phyloP scores from a whole-genome alignment of 257 asterid species.

The Cruciata laevipes region DNA sequence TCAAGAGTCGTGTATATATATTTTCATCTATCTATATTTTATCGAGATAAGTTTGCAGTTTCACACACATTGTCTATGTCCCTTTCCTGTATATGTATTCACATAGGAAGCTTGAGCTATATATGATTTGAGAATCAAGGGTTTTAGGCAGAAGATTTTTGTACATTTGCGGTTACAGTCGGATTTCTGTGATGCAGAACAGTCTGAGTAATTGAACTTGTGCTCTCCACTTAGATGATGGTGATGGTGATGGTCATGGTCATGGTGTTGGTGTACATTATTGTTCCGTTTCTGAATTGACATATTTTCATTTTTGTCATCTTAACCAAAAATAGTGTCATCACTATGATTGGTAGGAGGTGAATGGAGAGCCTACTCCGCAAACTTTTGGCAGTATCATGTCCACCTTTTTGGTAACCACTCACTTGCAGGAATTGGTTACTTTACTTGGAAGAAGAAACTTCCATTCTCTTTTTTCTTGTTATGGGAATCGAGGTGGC shows the following conservation, averaged over 20 bases:
- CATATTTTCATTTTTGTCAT: constrained; percentile 1
- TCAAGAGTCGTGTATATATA: constrained; percentile 26
- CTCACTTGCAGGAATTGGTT: constrained; percentile 3
- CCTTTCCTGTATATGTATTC: constrained; percentile 13
- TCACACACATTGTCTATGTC: constrained; percentile 2
- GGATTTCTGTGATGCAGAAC: constrained; percentile 7
- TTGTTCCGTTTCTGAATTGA: background rate
- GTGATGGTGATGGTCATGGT: background rate
- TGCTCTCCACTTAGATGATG: background rate
- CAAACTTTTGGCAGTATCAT: background rate
- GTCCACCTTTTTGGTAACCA: constrained; percentile 7
- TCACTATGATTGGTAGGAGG: constrained; percentile 7
- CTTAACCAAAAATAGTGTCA: background rate
- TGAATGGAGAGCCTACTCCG: constrained; percentile 1
- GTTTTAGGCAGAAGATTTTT: constrained; percentile 9
- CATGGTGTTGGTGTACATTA: background rate
- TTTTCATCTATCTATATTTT: constrained; percentile 6
- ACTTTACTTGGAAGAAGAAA: background rate
- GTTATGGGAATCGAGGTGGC: background rate
- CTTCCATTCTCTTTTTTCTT: background rate
- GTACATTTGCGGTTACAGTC: constrained; percentile 8
- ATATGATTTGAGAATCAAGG: background rate
- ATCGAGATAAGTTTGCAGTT: constrained; percentile 37
- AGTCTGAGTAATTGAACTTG: background rate
- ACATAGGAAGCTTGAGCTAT: background rate